These are phyloP conservation scores for Gymnopilus junonius DNA, from an alignment of 768 basidiomycete species.

Conservation along the genomic window DNA sequence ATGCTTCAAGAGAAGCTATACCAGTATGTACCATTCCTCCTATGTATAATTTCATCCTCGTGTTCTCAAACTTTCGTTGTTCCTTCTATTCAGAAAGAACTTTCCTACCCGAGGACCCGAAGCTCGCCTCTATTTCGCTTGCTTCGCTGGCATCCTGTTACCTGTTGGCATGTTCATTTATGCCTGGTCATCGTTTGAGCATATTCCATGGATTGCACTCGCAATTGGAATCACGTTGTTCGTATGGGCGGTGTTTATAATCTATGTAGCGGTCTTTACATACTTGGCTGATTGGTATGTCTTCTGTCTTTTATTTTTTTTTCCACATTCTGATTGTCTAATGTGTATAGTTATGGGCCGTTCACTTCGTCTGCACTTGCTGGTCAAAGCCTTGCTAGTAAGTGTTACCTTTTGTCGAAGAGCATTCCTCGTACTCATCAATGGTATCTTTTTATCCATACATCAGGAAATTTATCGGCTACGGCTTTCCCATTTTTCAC, in stretches of 20 bases:
- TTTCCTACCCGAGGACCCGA: conserved; percentile 47
- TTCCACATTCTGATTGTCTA: not conserved
- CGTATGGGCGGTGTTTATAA: conserved; percentile 53
- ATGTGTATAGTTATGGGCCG: conserved; percentile 47
- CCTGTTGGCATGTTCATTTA: conserved; percentile 74
- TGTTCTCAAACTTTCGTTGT: not conserved
- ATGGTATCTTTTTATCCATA: not conserved
- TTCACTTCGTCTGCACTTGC: conserved; percentile 75
- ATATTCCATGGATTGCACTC: conserved; percentile 64
- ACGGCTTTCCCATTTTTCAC: conserved; percentile 68
- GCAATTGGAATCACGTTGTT: conserved; percentile 58
- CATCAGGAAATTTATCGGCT: conserved; percentile 53
- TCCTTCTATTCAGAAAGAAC: conserved; percentile 31
- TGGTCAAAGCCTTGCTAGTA: conserved; percentile 64
- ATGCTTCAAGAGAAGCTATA: conserved; percentile 55
- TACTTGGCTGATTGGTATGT: conserved; percentile 70
- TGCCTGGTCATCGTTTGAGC: conserved; percentile 64
- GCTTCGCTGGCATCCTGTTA: conserved; percentile 55
- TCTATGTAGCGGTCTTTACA: conserved; percentile 62
- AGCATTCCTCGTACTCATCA: not conserved
- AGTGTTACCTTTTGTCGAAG: conserved; percentile 20
- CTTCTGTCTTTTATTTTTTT: conserved; percentile 1
- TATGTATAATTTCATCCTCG: not conserved
- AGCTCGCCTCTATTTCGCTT: conserved; percentile 64
- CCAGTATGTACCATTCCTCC: conserved; percentile 36